Base-by-base conservation (phyloP, 352 stramenopile species). In the Paralagenidium karlingii region DNA sequence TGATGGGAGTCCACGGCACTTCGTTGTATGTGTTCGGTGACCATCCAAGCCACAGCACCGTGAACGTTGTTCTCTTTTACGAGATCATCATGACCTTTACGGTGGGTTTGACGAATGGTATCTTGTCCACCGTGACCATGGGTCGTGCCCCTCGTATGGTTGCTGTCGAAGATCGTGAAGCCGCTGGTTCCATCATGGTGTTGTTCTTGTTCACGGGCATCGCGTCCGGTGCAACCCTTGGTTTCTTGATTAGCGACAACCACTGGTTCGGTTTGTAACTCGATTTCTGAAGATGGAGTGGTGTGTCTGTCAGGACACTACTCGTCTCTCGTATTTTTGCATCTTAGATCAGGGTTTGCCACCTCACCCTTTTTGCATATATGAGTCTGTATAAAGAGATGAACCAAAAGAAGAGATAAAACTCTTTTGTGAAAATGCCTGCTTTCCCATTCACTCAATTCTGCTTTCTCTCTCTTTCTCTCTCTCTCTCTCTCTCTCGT, bases 111-210 rank as follows among this genome's bases (percentile, higher is more conserved):
- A 51, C 63, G 21, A 77, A 69, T 15, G 65, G 67, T 10, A 41
- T 84, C 24, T 41, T 82, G 26, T 73, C 51, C 9, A 84, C 68
- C 5, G 59, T 84, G 22, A 84, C 70, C 2, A 80, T 80, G 58
- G 63, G 68, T 16, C 47, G 63, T 6, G 68, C 53, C 2, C 65
- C 68, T 8, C 63, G 63, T 22, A 30, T 82, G 8, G 45, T 82
- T 3, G 56, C 65, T 6, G 57, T 59, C 6, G 55, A 81, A 27
- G 68, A 82, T 51, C 60, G 68, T 16, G 63, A 78, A 44, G 62
- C 62, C 8, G 70, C 56, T 16, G 67, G 70, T 29, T 61, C 62
- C 19, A 41, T 84, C n/a, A 78, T 82, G 67, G 59, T 67, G 21
- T 47, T 64, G 20, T 73, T 56, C 24, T 40, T 84, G 11, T 82